Base-by-base conservation (phyloP, 805 yeast species). In the Soucietia sequanensis region DNA sequence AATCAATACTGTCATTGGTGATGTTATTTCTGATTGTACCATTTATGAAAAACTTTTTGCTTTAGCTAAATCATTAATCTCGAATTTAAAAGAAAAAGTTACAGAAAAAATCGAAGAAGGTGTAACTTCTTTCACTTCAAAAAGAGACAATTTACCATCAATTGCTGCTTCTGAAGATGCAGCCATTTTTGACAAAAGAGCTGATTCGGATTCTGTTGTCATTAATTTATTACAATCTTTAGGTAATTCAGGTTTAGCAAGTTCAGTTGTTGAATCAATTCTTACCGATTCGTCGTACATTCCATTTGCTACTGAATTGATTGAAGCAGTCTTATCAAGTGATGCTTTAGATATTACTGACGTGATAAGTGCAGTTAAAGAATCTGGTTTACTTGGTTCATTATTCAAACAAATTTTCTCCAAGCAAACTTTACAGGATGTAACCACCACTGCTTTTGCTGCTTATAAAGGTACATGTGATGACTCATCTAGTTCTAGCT, bases 161-260 rank as follows among this genome's bases (percentile, higher is more conserved):
- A 21, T 21, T 21, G 23, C 23, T 21, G 23, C 23, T 21, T 11
- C 8, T 9, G 8, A 8, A 8, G 23, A 8, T 11, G 23, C 11
- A 11, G 23, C 10, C 11, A 21, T 21, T 11, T 21, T 9, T 11
- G 23, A 21, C 8, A 42, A 41, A 15, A 48, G 62, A 39, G 45
- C 30, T 13, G 61, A 54, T 37, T 33, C 47, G 13, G 47, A 59
- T 37, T 48, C 49, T 9, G 50, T 66, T 18, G 54, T 65, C 10
- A 54, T 56, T 21, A 62, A 63, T 32, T 49, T 67, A 33, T 59
- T 67, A 45, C 62, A 67, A 38, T 63, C 70, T n/a, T 57, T 67
- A 46, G 66, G 54, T 17, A 38, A 52, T 21, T 65, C 71, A 11
- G 73, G 73, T n/a, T 62, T 67, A 39, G 71, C 65, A 6, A 39